Evolutionary conservation across 495 filamentous ascomycete species (phyloP), one percentile per base, ranked within the genome.

Genomic region (Xylaria acuta): DNA sequence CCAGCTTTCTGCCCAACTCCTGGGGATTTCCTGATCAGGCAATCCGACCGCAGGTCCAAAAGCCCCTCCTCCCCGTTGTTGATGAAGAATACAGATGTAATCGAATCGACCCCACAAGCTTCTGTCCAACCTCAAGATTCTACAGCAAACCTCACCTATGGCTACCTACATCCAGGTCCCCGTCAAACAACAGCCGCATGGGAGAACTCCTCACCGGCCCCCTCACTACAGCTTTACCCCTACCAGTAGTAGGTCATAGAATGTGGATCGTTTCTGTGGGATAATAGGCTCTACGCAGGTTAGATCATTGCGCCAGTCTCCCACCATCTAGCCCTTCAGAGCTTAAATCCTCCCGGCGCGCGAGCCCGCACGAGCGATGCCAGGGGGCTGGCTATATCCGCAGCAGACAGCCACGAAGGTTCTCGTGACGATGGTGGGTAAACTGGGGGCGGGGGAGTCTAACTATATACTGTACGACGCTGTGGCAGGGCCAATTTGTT

Each of bases 401-500:
- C 43, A 27, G n/a, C 36, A 56, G n/a, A 20, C 64, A 43, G 18
- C 53, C 66, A 59, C 11, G 34, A 62, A 67, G 34, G 6, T 27
- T 22, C 18, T 36, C 14, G 65, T 49, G 34, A 67, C 65, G 36
- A 27, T 14, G n/a, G 65, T 41, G 65, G 49, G 34, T 56, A 67
- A 56, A 32, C 47, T n/a, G n/a, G n/a, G n/a, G n/a, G n/a, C 22
- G 66, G 53, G 53, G 27, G 1, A 36, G 66, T n/a, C 66, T 69
- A 59, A 69, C 34, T 62, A 36, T 30, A 56, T 27, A 56, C 36
- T 27, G 51, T 58, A 69, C 62, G 67, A 62, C 67, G 67, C 51
- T 25, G 41, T 67, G 47, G n/a, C 47, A 40, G 41, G 41, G 53
- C 18, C 40, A 49, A 41, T 22, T 20, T 41, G 30, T 22, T 70